A percentile compares a stretch with the other conserved stretches of the same genome.
Conservation (phyloP, 805 yeast genomes). For the Ogataea minuta region DNA sequence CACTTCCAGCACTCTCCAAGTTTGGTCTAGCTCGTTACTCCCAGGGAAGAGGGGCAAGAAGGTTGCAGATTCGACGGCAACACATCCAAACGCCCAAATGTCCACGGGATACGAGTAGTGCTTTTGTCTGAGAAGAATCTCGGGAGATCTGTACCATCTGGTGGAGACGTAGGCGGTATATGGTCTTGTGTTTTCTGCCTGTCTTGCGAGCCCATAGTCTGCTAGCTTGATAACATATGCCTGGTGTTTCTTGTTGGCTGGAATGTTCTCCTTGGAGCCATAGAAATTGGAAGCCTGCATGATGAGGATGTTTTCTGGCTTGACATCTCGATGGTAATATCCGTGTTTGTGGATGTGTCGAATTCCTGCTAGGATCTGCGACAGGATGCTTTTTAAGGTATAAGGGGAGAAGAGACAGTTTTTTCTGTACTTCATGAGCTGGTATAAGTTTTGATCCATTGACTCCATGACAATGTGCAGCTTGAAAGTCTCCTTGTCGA, state of each 20-base stretch:
- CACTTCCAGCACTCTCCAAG: slow-evolving; percentile 59
- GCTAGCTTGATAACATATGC: slow-evolving; percentile 69
- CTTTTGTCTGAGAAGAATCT: slow-evolving; percentile 63
- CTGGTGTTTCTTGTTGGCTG: slow-evolving; percentile 39
- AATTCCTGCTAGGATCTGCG: slow-evolving; percentile 74
- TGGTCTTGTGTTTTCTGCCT: slow-evolving; percentile 47
- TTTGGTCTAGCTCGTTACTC: slow-evolving; percentile 72
- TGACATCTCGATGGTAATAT: slow-evolving; percentile 84
- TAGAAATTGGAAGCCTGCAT: slow-evolving; percentile 56
- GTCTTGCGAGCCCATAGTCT: slow-evolving; percentile 77
- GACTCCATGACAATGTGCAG: slow-evolving; percentile 87
- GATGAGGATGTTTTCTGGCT: slow-evolving; percentile 88
- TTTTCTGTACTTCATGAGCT: slow-evolving; percentile 65
- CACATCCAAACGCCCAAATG: slow-evolving; percentile 85
- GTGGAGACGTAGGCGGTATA: slow-evolving; percentile 80
- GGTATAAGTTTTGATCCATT: slow-evolving; percentile 78
- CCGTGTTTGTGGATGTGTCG: slow-evolving; percentile 72
- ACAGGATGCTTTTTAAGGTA: slow-evolving; percentile 62
- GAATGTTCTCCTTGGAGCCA: slow-evolving; percentile 40
- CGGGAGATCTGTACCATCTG: slow-evolving; percentile 86
- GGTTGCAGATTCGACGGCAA: slow-evolving; percentile 70
- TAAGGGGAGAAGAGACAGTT: slow-evolving; percentile 50
- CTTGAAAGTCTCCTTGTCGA: slow-evolving; percentile 57
- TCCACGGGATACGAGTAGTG: slow-evolving; percentile 69
- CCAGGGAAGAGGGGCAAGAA: slow-evolving; percentile 86